Evolutionary conservation across 352 stramenopile species (phyloP), one percentile per base, ranked within the genome.

Genomic region (Globisporangium paddicum): DNA sequence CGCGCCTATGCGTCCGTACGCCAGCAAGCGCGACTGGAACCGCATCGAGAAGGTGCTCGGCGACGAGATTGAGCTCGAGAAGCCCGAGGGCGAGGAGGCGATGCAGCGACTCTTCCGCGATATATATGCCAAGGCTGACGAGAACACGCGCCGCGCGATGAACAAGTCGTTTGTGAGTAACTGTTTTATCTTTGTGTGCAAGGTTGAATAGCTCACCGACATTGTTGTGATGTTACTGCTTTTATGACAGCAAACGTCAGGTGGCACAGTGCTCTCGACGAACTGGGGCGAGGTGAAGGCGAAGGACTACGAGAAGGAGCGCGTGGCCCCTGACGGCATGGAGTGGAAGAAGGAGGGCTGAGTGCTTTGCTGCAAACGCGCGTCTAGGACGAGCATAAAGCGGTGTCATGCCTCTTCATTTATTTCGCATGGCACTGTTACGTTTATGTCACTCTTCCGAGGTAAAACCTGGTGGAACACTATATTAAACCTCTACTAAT

Each of bases 31-130:
- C 44, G 82, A 97, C 64, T 97, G 90, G 90, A 90, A 94, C 51
- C 70, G 81, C 51, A 93, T 97, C 49, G 89, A 94, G 48, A 87
- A 85, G 28, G 67, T 71, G 14, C 81, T 97, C 21, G 71, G 65
- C 26, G 75, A 96, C 38, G 84, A 96, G 59, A 68, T 96, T 14
- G 83, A 94, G 53, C 62, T 71, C 6, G 89, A 96, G 52, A 97
- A 97, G 61, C 88, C 88, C 7, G 89, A 97, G 62, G 90, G 90
- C 47, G 90, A 97, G 49, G 89, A 95, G 40, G 90, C 89, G 16
- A 87, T 97, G 76, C 84, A 96, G 55, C 93, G 95, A 55, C 82
- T 97, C 10, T 97, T 97, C 67, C 73, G 73, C 26, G 82, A 97
- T 75, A 97, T 97, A 73, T 97, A 97, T 77, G 73, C 80, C 64